A percentile compares a stretch with the other conserved stretches of the same genome.
Evolutionary conservation across 371 early-diverging fungal genomes (phyloP).

Genomic region (Cokeromyces recurvatus): DNA sequence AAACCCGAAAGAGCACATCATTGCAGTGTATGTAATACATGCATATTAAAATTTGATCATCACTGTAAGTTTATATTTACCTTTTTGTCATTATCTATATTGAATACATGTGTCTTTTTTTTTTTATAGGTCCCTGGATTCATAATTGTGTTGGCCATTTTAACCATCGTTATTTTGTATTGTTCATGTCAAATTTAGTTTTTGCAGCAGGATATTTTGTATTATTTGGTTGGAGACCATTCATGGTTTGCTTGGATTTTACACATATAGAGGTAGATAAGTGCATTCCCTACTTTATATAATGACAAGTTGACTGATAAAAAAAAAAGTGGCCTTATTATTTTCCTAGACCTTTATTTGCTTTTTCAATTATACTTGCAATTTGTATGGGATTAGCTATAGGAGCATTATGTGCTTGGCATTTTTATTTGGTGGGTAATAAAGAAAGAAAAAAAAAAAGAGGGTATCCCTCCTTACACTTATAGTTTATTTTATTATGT

Average conservation of each 20-base stretch:
- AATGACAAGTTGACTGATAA: neutral
- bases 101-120: constrained; percentile 1
- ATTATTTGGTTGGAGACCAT: constrained; percentile 51
- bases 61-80: constrained; percentile 46
- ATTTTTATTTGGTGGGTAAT: constrained; percentile 52
- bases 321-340: constrained; percentile 55
- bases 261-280: constrained; percentile 38
- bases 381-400: constrained; percentile 58
- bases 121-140: constrained; percentile 60
- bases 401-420: constrained; percentile 54
- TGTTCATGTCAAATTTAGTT: constrained; percentile 71
- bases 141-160: constrained; percentile 81
- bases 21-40: constrained; percentile 83
- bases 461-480: too few relatives aligned
- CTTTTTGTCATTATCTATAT: too few relatives aligned
- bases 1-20: constrained; percentile 93
- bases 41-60: constrained; percentile 74
- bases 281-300: neutral
- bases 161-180: constrained; percentile 79
- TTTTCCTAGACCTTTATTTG: constrained; percentile 51
- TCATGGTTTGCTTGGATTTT: constrained; percentile 48
- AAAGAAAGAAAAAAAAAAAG: neutral
- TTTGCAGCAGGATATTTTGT: constrained; percentile 62
- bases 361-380: constrained; percentile 53
- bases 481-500: too few relatives aligned